Percentiles rank a stretch among this genome's conserved stretches.
Conservation (phyloP, 1,284 basidiomycete genomes). For the Volvariella volvacea region DNA sequence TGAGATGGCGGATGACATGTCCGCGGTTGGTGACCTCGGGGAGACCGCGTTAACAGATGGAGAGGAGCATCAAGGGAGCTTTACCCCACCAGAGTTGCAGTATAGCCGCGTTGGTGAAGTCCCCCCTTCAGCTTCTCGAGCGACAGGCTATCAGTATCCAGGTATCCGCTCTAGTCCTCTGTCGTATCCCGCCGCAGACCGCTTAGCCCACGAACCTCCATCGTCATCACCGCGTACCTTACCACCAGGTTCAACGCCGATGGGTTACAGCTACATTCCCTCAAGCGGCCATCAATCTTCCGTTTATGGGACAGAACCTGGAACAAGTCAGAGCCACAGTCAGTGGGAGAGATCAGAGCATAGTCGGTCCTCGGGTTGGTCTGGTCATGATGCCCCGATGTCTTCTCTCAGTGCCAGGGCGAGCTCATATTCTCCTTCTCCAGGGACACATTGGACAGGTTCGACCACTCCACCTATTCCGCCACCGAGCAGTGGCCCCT, state of each 20-base stretch:
- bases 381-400: neutral
- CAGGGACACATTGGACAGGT: slow-evolving; percentile 4
- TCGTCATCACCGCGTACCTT: no score
- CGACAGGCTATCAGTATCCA: no score
- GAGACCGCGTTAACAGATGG: slow-evolving; percentile 29
- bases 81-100: slow-evolving; percentile 12
- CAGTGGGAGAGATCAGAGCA: neutral
- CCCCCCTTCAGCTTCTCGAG: slow-evolving; percentile 21
- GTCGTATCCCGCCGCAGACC: no score
- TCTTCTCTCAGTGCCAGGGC: neutral
- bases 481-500: slow-evolving; percentile 1
- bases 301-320: neutral
- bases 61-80: slow-evolving; percentile 23
- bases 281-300: neutral
- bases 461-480: slow-evolving; percentile 1
- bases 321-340: neutral
- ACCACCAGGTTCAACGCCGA: no score
- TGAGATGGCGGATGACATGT: slow-evolving; percentile 33
- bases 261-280: no score
- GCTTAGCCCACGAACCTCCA: no score
- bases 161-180: no score
- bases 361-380: neutral
- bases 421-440: neutral
- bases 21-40: slow-evolving; percentile 28
- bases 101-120: slow-evolving; percentile 9